Conservation (phyloP, 2,329 filamentous ascomycete genomes). For the Neophaeococcomyces mojaviensis region DNA sequence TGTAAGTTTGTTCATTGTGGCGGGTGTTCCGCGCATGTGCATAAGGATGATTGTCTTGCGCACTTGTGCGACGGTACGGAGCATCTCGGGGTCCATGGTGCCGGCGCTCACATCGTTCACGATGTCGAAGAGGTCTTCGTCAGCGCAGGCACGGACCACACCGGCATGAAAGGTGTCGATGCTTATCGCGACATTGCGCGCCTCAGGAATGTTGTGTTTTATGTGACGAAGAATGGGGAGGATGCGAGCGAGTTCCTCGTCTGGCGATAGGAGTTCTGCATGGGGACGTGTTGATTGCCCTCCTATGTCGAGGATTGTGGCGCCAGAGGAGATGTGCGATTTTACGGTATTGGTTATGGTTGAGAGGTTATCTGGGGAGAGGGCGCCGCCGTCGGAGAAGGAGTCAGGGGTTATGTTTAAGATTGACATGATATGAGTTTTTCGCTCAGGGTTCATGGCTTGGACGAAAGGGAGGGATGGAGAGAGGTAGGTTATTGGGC, state of each 20-base stretch:
- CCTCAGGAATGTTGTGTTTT: constrained; percentile 46
- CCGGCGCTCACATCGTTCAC: constrained; percentile 93
- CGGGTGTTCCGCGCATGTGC: constrained; percentile 87
- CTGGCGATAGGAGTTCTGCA: constrained; percentile 57
- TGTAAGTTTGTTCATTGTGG: constrained; percentile 66
- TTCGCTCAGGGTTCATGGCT: constrained; percentile 18
- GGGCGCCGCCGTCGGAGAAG: constrained; percentile 80
- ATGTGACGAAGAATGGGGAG: constrained; percentile 71
- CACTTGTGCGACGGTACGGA: constrained; percentile 67
- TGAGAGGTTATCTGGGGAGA: constrained; percentile 43
- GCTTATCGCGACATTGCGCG: constrained; percentile 62
- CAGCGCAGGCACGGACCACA: constrained; percentile 69
- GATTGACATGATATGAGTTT: constrained; percentile 83
- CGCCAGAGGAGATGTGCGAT: constrained; percentile 59
- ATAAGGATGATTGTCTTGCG: constrained; percentile 76
- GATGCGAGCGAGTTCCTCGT: constrained; percentile 71
- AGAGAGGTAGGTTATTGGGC: constrained; percentile 41
- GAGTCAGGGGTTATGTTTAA: constrained; percentile 93
- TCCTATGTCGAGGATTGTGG: constrained; percentile 82
- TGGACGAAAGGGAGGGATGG: constrained; percentile 51
- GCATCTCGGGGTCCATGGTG: constrained; percentile 69
- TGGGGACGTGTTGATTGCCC: constrained; percentile 86
- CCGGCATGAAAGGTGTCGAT: constrained; percentile 86
- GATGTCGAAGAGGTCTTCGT: constrained; percentile 70
- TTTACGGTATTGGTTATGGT: constrained; percentile 52